These are phyloP conservation scores for Paramecium caudatum DNA, from an alignment of 73 alveolate species.

Conservation along the genomic window DNA sequence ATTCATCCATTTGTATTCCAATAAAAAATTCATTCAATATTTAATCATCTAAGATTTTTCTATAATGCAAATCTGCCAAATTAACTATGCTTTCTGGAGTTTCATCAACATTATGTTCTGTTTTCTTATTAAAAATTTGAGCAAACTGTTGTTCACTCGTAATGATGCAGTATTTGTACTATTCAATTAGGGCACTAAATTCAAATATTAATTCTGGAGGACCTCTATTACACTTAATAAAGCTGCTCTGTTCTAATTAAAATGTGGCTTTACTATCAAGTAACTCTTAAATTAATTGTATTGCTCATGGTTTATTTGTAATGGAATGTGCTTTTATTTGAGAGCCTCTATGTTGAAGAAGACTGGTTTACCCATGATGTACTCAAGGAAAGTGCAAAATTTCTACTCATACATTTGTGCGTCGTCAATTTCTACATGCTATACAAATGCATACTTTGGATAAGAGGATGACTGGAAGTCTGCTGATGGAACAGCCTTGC, in stretches of 20 bases:
- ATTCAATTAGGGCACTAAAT: slow-evolving; percentile 53
- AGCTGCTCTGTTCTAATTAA: slow-evolving; percentile 28
- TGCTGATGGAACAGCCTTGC: not conserved
- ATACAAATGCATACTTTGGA: not conserved
- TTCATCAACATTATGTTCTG: slow-evolving; percentile 5
- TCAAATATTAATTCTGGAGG: slow-evolving; percentile 55
- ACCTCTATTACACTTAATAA: slow-evolving; percentile 18
- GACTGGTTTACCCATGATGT: slow-evolving; percentile 50
- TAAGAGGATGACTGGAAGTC: not conserved
- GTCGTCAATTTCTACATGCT: not conserved
- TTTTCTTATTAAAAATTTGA: slow-evolving; percentile 15
- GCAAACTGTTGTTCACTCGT: slow-evolving; percentile 41
- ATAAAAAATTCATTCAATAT: not conserved
- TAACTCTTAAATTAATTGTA: slow-evolving; percentile 45
- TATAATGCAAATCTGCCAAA: not conserved
- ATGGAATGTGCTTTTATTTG: not conserved
- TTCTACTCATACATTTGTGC: slow-evolving; percentile 28
- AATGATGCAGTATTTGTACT: slow-evolving; percentile 9
- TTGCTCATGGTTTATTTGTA: not conserved
- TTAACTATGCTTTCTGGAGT: not conserved
- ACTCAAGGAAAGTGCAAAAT: slow-evolving; percentile 23
- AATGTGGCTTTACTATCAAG: slow-evolving; percentile 23
- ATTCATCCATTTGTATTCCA: not conserved
- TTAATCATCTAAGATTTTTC: not conserved
- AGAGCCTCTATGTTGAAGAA: slow-evolving; percentile 41